Evolutionary conservation across 2,329 filamentous ascomycete genomes (phyloP), one percentile per base, ranked within the genome.

Genomic region (Nemania bipapillata): DNA sequence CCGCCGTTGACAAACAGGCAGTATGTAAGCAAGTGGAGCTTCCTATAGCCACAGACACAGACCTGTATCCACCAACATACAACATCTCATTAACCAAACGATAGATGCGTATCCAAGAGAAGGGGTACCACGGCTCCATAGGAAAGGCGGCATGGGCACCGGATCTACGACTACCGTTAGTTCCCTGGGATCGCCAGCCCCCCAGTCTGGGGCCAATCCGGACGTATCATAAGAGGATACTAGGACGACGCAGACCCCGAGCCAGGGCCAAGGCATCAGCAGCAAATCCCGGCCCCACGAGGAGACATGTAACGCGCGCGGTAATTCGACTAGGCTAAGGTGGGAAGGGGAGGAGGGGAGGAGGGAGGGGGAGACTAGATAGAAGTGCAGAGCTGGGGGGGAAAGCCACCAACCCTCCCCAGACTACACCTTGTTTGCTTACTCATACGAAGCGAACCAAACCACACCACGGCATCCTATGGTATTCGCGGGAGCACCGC

Each of bases 271-370:
- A 55, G 63, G 53, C 45, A 17, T 35, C 17, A 52, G 35, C 49
- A 69, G 50, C 64, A 70, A 67, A 70, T 64, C 64, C 64, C 67
- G 67, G 65, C 63, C 62, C 66, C 62, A 68, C 62, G 56, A 28
- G 52, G 53, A 50, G 20, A 58, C 32, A 42, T 45, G 61, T 40
- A 56, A 24, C 52, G 26, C 52, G 26, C 26, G 47, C 20, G 26
- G 50, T 24, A 52, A n/a, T 61, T 9, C 30, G 30, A 32, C 30
- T 32, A 32, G 30, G 30, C 4, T 4, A 9, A 4, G 7, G 15
- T 24, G 35, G 28, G 17, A 12, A 12, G 15, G 17, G 11, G 53
- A 40, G 37, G n/a, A n/a, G 30, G 30, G 30, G 30, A 4, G 7
- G 15, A 32, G 35, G 28, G 17, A 12, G 40, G 15, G 17, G 11